These are phyloP conservation scores for Cercospora beticola DNA, from an alignment of 2,329 filamentous ascomycete genomes.

Conservation along the genomic window DNA sequence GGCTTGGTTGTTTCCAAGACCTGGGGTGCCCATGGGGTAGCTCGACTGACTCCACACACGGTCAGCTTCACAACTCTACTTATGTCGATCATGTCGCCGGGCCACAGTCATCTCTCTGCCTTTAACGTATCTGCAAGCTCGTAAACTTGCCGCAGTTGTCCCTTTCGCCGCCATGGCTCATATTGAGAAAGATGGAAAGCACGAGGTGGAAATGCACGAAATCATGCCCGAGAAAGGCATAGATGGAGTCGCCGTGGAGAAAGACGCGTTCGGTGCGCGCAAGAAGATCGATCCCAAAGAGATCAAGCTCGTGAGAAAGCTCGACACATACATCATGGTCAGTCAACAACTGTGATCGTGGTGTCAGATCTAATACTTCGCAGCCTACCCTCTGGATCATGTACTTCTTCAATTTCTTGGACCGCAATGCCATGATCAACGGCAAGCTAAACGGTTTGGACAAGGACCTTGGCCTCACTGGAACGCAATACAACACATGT, in stretches of 20 bases:
- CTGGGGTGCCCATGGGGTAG: background rate
- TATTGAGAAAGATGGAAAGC: slow-evolving; percentile 2
- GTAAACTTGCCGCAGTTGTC: background rate
- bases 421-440: slow-evolving; percentile 23
- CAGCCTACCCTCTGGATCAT: slow-evolving; percentile 15
- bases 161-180: background rate
- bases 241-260: slow-evolving; percentile 8
- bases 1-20: background rate
- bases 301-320: slow-evolving; percentile 14
- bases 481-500: slow-evolving; percentile 15
- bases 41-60: background rate
- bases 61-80: background rate
- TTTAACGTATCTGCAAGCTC: background rate
- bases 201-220: slow-evolving; percentile 9
- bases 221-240: slow-evolving; percentile 4
- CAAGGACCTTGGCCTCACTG: slow-evolving; percentile 19
- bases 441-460: slow-evolving; percentile 25
- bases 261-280: slow-evolving; percentile 12
- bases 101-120: background rate
- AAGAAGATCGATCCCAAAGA: slow-evolving; percentile 16
- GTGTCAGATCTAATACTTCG: background rate
- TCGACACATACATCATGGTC: slow-evolving; percentile 15
- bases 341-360: background rate
- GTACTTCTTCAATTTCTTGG: slow-evolving; percentile 25
- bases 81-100: background rate